Evolutionary conservation across 2,329 filamentous ascomycete genomes (phyloP).

Genomic region (Herpotrichia juniperi): DNA sequence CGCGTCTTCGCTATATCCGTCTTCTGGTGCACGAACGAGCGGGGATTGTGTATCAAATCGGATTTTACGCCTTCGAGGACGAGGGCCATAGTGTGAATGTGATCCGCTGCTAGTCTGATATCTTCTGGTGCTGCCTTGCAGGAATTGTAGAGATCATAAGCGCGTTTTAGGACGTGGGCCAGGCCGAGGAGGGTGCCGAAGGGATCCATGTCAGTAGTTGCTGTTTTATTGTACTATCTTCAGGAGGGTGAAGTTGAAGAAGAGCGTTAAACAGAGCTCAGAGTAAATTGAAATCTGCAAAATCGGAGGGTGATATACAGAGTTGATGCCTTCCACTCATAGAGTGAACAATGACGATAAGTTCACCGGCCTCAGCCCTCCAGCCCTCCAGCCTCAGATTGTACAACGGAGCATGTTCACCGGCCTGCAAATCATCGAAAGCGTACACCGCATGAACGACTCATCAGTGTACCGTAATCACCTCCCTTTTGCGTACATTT

Average conservation of each 20-base stretch:
- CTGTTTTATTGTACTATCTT: neutral
- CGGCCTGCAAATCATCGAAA: neutral
- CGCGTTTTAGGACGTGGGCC: slow-evolving; percentile 14
- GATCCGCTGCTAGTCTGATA: slow-evolving; percentile 16
- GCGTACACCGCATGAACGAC: slow-evolving; percentile 1
- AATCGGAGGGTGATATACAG: neutral
- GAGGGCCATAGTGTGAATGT: slow-evolving; percentile 19
- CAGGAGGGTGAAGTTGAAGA: neutral
- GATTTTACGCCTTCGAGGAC: slow-evolving; percentile 20
- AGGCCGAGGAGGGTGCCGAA: slow-evolving; percentile 14
- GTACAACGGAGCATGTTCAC: too few species aligned
- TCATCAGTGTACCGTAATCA: neutral
- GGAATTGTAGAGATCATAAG: slow-evolving; percentile 16
- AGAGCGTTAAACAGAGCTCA: neutral
- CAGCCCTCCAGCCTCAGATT: too few species aligned
- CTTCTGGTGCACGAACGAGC: slow-evolving; percentile 15
- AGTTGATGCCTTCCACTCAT: neutral
- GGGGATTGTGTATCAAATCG: slow-evolving; percentile 11
- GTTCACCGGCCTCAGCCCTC: neutral
- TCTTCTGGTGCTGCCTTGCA: slow-evolving; percentile 17
- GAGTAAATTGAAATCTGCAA: neutral
- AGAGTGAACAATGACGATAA: neutral
- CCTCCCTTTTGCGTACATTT: neutral
- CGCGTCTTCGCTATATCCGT: slow-evolving; percentile 9
- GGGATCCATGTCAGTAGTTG: slow-evolving; percentile 7